phyloP scores from a whole-genome alignment of 1,284 basidiomycete species.

The Ganoderma lingzhi region DNA sequence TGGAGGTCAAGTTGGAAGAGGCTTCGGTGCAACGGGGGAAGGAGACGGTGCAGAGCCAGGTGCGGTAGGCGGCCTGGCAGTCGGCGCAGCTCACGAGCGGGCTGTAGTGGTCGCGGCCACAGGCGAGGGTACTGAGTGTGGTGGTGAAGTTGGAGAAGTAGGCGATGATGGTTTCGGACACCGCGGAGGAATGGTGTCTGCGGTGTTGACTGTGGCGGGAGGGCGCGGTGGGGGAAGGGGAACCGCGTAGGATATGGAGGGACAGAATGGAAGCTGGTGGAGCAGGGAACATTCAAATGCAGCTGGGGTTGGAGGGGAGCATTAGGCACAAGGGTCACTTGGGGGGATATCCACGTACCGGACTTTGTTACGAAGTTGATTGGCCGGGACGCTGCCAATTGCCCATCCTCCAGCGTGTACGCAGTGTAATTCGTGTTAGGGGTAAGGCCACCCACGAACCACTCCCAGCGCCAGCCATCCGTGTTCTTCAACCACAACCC shows the following conservation, averaged over 20 bases:
- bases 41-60: conserved; percentile 80
- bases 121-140: conserved; percentile 75
- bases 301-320: conserved; percentile 46
- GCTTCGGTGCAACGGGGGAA: conserved; percentile 77
- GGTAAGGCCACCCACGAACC: conserved; percentile 63
- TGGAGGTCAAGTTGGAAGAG: conserved; percentile 25
- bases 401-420: conserved; percentile 60
- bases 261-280: conserved; percentile 78
- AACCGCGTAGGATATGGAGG: conserved; percentile 73
- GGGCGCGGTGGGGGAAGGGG: conserved; percentile 62
- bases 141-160: conserved; percentile 80
- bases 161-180: conserved; percentile 60
- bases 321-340: neutral
- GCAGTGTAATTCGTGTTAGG: conserved; percentile 78
- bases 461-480: conserved; percentile 72
- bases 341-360: conserved; percentile 47
- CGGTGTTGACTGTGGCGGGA: conserved; percentile 55
- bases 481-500: conserved; percentile 62
- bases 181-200: conserved; percentile 57
- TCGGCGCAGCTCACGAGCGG: conserved; percentile 80
- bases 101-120: conserved; percentile 85
- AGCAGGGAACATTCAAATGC: conserved; percentile 79
- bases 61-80: conserved; percentile 78
- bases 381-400: conserved; percentile 64
- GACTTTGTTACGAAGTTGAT: conserved; percentile 77